Conservation (phyloP, 495 filamentous ascomycete species). For the Penicillium verhagenii region DNA sequence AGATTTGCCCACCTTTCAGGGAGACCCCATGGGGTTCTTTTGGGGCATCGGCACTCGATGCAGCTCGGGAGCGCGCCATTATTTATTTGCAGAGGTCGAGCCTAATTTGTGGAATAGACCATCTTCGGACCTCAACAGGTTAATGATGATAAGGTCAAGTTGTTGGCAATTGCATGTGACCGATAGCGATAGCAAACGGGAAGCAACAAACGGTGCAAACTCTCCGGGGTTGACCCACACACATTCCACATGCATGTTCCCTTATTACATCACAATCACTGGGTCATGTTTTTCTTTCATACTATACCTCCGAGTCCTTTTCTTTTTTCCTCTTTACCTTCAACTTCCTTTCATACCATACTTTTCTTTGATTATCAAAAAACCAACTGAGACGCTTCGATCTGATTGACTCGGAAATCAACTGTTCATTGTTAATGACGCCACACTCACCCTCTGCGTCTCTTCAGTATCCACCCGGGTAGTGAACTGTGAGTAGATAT, state of each 20-base stretch:
- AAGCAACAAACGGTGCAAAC: slow-evolving; percentile 17
- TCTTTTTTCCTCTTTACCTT: not conserved
- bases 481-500: too few species aligned
- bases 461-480: too few species aligned
- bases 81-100: not conserved
- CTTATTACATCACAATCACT: too few species aligned
- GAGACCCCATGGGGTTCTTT: slow-evolving; percentile 85
- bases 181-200: slow-evolving; percentile 20
- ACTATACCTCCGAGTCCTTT: too few species aligned
- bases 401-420: too few species aligned
- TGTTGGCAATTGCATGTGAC: not conserved
- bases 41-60: slow-evolving; percentile 53
- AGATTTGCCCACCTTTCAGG: slow-evolving; percentile 62
- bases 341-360: too few species aligned
- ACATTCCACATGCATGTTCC: too few species aligned
- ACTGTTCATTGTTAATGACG: too few species aligned
- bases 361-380: too few species aligned
- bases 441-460: too few species aligned
- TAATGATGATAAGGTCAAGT: slow-evolving; percentile 6
- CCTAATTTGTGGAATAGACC: not conserved
- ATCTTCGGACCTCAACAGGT: slow-evolving; percentile 12
- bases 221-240: not conserved
- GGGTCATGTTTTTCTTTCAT: too few species aligned
- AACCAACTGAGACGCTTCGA: too few species aligned
- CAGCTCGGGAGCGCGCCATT: slow-evolving; percentile 47